Evolutionary conservation across 331 rosid genomes (phyloP), one percentile per base, ranked within the genome.

Genomic region (Rosa hybrid): DNA sequence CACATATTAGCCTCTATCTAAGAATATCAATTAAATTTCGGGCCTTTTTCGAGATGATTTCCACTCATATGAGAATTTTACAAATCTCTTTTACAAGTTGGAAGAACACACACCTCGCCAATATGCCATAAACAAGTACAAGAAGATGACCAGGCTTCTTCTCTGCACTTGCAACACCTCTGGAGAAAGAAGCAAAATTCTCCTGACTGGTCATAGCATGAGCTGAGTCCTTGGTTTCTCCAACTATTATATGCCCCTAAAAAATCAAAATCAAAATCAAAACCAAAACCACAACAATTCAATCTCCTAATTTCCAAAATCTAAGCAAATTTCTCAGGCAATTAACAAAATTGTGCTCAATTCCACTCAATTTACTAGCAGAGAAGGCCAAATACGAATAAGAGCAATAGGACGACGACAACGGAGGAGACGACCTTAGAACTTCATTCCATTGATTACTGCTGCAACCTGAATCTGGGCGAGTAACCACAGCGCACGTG

Each of bases 111-210:
- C 83, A 95, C 97, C 99, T 91, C 9, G 94, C 97, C 85, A 95
- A 78, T 79, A 93, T 93, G 78, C 99, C 99, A 81, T 95, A 98
- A 81, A 95, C 98, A 83, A 95, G 98, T 80, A 95, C 96, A 74
- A 95, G 98, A 81, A 95, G 98, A 86, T 95, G 98, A 77, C 91
- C 98, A 6, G 97, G 98, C 54, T 86, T 86, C 44, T 83, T 77
- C 76, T 83, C 86, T 4, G 45, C 82, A 81, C 74, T 83, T 39
- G 86, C 79, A 80, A 73, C 78, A 83, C 83, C 81, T 68, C 53
- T 57, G 30, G 81, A 85, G 54, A 91, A 81, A 56, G 92, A 77
- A 48, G 80, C 69, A 21, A 88, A 78, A 63, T 82, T 88, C 75
- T 89, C 96, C 21, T 71, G 84, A 25, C 89, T 87, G 46, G 86